A percentile compares a stretch with the other conserved stretches of the same genome.
These are phyloP conservation scores for Penicillium flavigenum DNA, from an alignment of 495 filamentous ascomycete genomes.

Conservation along the genomic window DNA sequence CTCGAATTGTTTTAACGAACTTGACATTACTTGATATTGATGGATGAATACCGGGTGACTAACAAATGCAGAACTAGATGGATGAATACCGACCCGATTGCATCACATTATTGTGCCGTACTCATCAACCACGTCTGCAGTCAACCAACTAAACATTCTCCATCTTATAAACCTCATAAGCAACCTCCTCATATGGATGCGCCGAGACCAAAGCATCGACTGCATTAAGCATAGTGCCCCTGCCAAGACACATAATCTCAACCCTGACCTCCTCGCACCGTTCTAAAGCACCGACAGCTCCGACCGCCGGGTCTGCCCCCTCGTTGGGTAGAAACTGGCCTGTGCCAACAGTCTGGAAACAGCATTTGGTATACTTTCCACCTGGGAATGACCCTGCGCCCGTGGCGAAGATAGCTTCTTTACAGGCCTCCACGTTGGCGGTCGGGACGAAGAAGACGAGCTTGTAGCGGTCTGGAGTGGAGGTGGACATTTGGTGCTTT, in stretches of 20 bases:
- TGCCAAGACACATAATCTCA: conserved; percentile 54
- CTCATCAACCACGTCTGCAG: background rate
- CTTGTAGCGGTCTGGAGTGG: conserved; percentile 44
- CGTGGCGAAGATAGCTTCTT: conserved; percentile 47
- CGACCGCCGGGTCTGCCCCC: conserved; percentile 43
- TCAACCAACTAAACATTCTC: conserved; percentile 58
- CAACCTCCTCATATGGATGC: conserved; percentile 77
- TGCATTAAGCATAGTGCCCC: conserved; percentile 45
- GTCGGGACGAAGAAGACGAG: conserved; percentile 51
- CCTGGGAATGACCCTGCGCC: conserved; percentile 47
- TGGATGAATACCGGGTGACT: background rate
- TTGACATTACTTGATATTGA: background rate
- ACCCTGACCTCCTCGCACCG: conserved; percentile 52
- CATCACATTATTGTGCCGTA: background rate
- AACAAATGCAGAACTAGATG: background rate
- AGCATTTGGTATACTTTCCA: conserved; percentile 43
- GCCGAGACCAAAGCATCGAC: conserved; percentile 51
- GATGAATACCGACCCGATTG: background rate
- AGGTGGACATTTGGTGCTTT: conserved; percentile 7
- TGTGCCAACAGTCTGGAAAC: conserved; percentile 41
- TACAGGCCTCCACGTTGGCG: conserved; percentile 40
- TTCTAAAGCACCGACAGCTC: conserved; percentile 41
- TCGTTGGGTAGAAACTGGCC: conserved; percentile 44
- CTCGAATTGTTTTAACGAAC: background rate
- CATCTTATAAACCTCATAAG: conserved; percentile 72